Evolutionary conservation across 1,139 yeast species (phyloP).

Genomic region (Chernovozyma sophiae-reginae): DNA sequence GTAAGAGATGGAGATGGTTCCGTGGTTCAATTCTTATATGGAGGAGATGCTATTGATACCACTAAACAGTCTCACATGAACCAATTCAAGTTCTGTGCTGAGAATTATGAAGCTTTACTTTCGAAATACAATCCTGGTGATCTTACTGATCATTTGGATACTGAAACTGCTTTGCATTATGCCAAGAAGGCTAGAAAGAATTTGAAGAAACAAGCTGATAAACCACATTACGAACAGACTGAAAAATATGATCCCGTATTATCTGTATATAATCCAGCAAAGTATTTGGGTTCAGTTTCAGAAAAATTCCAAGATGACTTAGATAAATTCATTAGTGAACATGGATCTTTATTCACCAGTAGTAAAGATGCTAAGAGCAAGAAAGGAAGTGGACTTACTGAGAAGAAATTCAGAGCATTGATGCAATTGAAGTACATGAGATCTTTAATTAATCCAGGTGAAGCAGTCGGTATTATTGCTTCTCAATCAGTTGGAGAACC

Average conservation of each 20-base stretch:
- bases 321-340: constrained; percentile 60
- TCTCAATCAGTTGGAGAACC: constrained; percentile 99
- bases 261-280: constrained; percentile 81
- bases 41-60: constrained; percentile 95
- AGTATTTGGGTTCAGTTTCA: constrained; percentile 88
- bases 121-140: constrained; percentile 85
- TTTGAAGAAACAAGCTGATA: constrained; percentile 58
- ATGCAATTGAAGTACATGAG: constrained; percentile 99
- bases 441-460: constrained; percentile 93
- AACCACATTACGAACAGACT: constrained; percentile 61
- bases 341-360: constrained; percentile 51
- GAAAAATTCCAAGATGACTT: constrained; percentile 82
- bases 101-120: constrained; percentile 82
- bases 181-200: constrained; percentile 79
- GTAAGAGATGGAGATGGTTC: constrained; percentile 96
- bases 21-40: constrained; percentile 89
- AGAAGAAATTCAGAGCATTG: constrained; percentile 88
- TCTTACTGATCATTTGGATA: constrained; percentile 69
- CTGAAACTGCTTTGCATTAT: constrained; percentile 75
- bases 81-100: constrained; percentile 89
- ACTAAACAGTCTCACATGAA: constrained; percentile 92
- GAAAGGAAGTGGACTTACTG: constrained; percentile 52
- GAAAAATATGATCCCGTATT: constrained; percentile 85
- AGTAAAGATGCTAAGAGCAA: constrained; percentile 39
- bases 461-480: constrained; percentile 97